Evolutionary conservation across 257 asterid species (phyloP).

Genomic region (Cordia subcordata): DNA sequence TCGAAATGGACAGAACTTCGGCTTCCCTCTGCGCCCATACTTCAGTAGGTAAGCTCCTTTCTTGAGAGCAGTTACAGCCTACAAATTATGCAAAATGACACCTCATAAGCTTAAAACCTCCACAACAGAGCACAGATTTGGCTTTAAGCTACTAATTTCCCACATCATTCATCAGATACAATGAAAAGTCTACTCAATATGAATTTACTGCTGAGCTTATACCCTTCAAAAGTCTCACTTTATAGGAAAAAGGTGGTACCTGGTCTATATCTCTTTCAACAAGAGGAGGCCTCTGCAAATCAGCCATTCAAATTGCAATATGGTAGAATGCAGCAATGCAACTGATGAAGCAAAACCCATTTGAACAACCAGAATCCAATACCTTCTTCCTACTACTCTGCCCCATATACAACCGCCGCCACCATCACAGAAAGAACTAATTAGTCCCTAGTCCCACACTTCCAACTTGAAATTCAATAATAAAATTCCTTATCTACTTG

Average conservation of each 20-base stretch:
- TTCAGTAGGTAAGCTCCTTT: constrained; percentile 87
- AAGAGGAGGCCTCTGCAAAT: constrained; percentile 61
- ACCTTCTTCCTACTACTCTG: constrained; percentile 26
- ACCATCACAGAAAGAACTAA: background rate
- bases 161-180: too few species aligned
- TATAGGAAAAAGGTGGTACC: too few species aligned
- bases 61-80: constrained; percentile 79
- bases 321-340: constrained; percentile 36
- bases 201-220: too few species aligned
- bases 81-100: too few species aligned
- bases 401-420: constrained; percentile 27
- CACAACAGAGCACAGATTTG: constrained; percentile 12
- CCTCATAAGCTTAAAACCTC: constrained; percentile 61
- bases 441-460: background rate
- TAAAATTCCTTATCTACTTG: constrained; percentile 33
- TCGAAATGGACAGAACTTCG: constrained; percentile 94
- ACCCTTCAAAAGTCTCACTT: too few species aligned
- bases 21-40: constrained; percentile 95
- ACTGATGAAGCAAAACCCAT: constrained; percentile 50
- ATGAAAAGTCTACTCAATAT: too few species aligned
- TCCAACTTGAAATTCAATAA: constrained; percentile 22
- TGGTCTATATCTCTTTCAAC: constrained; percentile 80
- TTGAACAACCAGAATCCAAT: constrained; percentile 31
- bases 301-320: constrained; percentile 91
- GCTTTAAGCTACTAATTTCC: constrained; percentile 1